Evolutionary conservation across 2,329 filamentous ascomycete species (phyloP).

Genomic region (Colletotrichum spaethianum): DNA sequence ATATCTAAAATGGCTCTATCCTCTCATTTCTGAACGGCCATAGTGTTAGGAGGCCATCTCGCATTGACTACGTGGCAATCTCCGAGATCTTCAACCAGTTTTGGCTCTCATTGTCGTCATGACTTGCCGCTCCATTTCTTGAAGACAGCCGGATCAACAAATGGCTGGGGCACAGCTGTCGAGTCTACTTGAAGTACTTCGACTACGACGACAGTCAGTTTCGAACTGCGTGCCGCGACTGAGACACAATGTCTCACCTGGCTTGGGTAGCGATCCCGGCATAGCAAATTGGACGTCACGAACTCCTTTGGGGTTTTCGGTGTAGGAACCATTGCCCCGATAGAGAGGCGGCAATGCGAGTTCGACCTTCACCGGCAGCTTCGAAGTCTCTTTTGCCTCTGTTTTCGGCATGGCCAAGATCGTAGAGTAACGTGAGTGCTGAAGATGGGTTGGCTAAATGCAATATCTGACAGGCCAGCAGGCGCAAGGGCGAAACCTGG

Average conservation of each 20-base stretch:
- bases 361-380: slow-evolving; percentile 12
- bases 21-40: background rate
- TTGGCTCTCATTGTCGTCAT: background rate
- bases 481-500: background rate
- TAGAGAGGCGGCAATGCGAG: slow-evolving; percentile 34
- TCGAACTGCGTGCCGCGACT: background rate
- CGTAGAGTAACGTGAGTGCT: background rate
- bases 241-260: slow-evolving; percentile 19
- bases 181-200: slow-evolving; percentile 43
- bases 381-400: background rate
- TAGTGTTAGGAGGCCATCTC: background rate
- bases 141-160: slow-evolving; percentile 41
- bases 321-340: slow-evolving; percentile 41
- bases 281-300: slow-evolving; percentile 35
- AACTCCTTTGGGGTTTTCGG: slow-evolving; percentile 28
- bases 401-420: slow-evolving; percentile 19
- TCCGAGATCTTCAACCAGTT: no score
- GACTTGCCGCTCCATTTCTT: slow-evolving; percentile 31
- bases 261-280: slow-evolving; percentile 36
- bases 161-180: slow-evolving; percentile 43
- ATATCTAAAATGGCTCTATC: background rate
- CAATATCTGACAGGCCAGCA: background rate
- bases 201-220: slow-evolving; percentile 27
- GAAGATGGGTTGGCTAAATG: background rate
- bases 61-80: background rate